Conservation (phyloP, 179 eudicot genomes). For the Carnegiea gigantea region DNA sequence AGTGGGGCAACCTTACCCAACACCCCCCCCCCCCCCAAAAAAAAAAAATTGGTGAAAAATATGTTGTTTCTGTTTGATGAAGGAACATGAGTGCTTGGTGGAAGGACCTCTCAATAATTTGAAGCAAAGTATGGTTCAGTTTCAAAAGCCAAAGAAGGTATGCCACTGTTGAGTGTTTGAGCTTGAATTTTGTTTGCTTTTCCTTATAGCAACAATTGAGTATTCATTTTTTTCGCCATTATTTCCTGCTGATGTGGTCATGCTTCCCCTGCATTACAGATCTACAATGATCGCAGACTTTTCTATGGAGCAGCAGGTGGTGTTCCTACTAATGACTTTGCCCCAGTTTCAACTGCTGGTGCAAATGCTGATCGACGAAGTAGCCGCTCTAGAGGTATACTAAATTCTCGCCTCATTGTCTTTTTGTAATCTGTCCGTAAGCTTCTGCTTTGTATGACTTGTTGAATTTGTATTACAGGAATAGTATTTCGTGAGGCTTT, state of each 20-base stretch:
- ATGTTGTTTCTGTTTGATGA: neutral
- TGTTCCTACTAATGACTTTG: conserved; percentile 58
- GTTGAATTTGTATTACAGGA: neutral
- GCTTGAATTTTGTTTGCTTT: neutral
- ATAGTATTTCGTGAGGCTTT: neutral
- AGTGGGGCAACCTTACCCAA: too few species aligned
- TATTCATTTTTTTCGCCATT: too few species aligned
- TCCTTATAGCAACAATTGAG: neutral
- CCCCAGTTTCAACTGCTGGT: conserved; percentile 48
- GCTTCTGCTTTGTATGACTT: neutral
- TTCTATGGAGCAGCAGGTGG: conserved; percentile 91
- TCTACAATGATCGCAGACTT: conserved; percentile 87
- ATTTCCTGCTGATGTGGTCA: neutral
- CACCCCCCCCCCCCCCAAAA: too few species aligned
- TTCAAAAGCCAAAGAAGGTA: conserved; percentile 99
- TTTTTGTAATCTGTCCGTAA: neutral
- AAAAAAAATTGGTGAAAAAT: neutral
- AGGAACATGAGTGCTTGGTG: conserved; percentile 98
- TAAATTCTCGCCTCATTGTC: neutral
- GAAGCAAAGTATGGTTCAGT: conserved; percentile 99
- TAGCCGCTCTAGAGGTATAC: conserved; percentile 74
- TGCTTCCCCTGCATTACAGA: conserved; percentile 43
- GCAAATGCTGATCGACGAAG: conserved; percentile 77
- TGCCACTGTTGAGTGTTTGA: neutral
- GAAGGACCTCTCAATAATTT: conserved; percentile 95